These are phyloP conservation scores for Cydonia oblonga DNA, from an alignment of 331 rosid species.

Conservation along the genomic window DNA sequence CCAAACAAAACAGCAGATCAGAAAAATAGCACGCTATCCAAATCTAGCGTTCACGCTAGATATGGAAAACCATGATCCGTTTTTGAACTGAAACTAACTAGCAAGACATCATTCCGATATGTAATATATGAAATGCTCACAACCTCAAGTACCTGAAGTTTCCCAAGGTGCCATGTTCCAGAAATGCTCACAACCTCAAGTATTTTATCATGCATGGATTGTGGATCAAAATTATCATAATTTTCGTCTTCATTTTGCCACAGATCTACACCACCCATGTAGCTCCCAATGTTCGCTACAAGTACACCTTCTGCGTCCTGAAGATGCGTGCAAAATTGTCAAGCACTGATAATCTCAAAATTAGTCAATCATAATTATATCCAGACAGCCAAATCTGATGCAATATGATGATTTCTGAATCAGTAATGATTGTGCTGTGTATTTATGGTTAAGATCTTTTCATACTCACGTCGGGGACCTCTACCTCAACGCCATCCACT, in stretches of 20 bases:
- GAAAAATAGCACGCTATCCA: slow-evolving; percentile 9
- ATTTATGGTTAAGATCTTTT: neutral
- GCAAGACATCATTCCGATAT: neutral
- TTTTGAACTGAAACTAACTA: neutral
- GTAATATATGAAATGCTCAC: slow-evolving; percentile 62
- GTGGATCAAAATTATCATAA: slow-evolving; percentile 88
- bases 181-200: slow-evolving; percentile 98
- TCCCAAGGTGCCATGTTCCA: slow-evolving; percentile 99
- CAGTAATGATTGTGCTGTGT: neutral
- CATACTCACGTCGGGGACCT: slow-evolving; percentile 90
- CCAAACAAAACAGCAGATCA: slow-evolving; percentile 19
- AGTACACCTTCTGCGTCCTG: slow-evolving; percentile 99
- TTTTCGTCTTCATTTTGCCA: slow-evolving; percentile 97
- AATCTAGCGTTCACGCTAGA: neutral
- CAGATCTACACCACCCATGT: slow-evolving; percentile 99
- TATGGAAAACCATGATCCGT: neutral
- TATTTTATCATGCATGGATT: slow-evolving; percentile 94
- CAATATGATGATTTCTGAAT: neutral
- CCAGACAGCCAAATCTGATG: neutral
- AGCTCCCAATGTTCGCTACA: slow-evolving; percentile 98
- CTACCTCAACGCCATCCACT: slow-evolving; percentile 94
- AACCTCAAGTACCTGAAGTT: slow-evolving; percentile 94
- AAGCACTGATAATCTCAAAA: neutral
- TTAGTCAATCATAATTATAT: neutral
- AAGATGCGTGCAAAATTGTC: slow-evolving; percentile 1